Evolutionary conservation across 2,329 filamentous ascomycete genomes (phyloP), one percentile per base, ranked within the genome.

Genomic region (Epichloe festucae): DNA sequence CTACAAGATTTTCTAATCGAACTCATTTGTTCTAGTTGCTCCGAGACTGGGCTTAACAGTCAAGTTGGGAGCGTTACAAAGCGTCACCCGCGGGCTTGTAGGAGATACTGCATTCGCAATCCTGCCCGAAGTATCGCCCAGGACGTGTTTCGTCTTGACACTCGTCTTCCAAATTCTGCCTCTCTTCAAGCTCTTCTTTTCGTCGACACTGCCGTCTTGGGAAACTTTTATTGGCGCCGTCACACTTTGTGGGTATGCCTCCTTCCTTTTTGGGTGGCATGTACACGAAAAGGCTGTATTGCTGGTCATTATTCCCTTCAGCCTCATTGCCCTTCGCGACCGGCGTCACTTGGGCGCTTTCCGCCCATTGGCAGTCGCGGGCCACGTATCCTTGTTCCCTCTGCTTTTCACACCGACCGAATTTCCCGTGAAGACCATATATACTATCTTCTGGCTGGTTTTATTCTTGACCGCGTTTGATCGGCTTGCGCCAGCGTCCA

Each of bases 231-330:
- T 97, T 42, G 89, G 89, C 3, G 85, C 89, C 0, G 79, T 95
- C 44, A 96, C 91, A 0, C 80, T 97, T 15, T 97, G 93, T 63
- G 93, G 88, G 53, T 98, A 96, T 64, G 87, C 91, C 0, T 96
- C 91, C 0, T 98, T 98, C 70, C 76, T 98, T 10, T 97, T 97
- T 60, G 91, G 93, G 52, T 98, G 91, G 89, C 93, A 98, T 63
- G 93, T 98, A 8, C 93, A 98, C 62, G 93, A 98, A 65, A 98
- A 98, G 69, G 93, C 93, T 1, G 87, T 98, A 52, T 77, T 98
- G 21, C 79, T 97, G 19, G 85, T 97, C 63, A 89, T 98, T 58
- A 87, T 97, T 47, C 93, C 93, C 0, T 97, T 97, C 73, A 94
- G 87, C 59, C 77, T 98, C 55, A 84, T 97, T 54, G 90, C 91